Conservation (phyloP, 1,284 basidiomycete species). For the Ustilago tritici region DNA sequence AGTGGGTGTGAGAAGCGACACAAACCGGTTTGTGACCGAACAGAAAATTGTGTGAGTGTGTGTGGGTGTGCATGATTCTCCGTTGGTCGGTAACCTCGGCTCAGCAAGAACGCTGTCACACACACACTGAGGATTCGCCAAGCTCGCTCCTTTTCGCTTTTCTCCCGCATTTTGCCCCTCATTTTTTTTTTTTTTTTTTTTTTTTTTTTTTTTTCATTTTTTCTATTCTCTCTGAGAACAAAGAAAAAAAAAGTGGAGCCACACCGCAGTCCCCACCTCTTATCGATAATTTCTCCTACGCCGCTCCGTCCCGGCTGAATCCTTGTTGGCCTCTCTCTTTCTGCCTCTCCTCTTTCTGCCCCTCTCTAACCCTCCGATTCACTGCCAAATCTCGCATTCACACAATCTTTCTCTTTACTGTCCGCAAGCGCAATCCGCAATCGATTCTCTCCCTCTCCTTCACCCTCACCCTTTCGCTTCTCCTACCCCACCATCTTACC, state of each 20-base stretch:
- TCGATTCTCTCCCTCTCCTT: conserved; percentile 3
- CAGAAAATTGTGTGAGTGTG: background rate
- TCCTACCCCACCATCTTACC: background rate
- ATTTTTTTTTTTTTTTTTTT: background rate
- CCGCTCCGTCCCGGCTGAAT: background rate
- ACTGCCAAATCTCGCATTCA: conserved; percentile 5
- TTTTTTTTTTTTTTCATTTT: background rate
- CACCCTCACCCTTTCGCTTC: background rate
- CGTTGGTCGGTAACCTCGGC: background rate
- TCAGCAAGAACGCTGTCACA: background rate
- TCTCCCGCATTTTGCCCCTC: background rate
- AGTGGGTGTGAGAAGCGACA: background rate
- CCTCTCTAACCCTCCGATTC: background rate
- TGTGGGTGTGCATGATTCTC: background rate
- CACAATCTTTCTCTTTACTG: conserved; percentile 12
- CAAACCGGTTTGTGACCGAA: conserved; percentile 2
- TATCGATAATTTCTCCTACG: conserved; percentile 35
- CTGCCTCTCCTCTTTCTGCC: background rate
- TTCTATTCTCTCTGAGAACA: background rate
- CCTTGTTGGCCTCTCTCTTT: background rate
- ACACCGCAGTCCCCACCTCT: conserved; percentile 44
- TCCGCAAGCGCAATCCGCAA: conserved; percentile 2
- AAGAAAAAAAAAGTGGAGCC: conserved; percentile 15
- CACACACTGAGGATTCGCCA: background rate
- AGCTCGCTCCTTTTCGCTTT: conserved; percentile 4